These are phyloP conservation scores for Erythrophleum fordii DNA, from an alignment of 306 rosid genomes.

Conservation along the genomic window DNA sequence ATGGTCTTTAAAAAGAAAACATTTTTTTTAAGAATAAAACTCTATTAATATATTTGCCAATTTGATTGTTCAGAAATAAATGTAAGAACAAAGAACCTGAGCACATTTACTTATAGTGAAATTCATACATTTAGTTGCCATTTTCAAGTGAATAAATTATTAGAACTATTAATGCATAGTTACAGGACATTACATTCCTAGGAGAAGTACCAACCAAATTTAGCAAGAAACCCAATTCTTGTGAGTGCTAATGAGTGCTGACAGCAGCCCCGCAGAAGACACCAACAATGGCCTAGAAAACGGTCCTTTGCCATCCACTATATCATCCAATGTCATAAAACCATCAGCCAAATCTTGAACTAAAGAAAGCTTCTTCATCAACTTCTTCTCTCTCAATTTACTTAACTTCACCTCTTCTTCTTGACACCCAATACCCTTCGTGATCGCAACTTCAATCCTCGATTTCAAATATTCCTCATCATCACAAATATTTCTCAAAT, in stretches of 20 bases:
- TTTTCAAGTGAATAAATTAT: neutral
- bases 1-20: neutral
- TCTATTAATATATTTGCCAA: slow-evolving; percentile 8
- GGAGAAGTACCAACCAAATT: slow-evolving; percentile 11
- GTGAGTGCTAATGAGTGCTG: slow-evolving; percentile 84
- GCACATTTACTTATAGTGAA: neutral
- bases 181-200: neutral
- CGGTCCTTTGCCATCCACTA: slow-evolving; percentile 65
- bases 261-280: slow-evolving; percentile 72
- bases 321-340: slow-evolving; percentile 78
- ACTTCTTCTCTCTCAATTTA: slow-evolving; percentile 63
- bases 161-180: neutral
- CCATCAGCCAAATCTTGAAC: slow-evolving; percentile 91
- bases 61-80: slow-evolving; percentile 3
- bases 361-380: slow-evolving; percentile 73
- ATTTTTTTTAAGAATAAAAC: neutral
- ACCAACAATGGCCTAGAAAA: slow-evolving; percentile 62
- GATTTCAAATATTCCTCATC: slow-evolving; percentile 65
- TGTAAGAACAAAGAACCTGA: neutral
- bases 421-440: neutral
- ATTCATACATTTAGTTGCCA: neutral
- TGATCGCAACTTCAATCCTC: slow-evolving; percentile 42
- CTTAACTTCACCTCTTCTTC: slow-evolving; percentile 53
- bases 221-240: slow-evolving; percentile 91
- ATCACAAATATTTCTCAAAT: slow-evolving; percentile 47